phyloP scores from a whole-genome alignment of 2,329 filamentous ascomycete genomes.

The Epichloe uncinata region DNA sequence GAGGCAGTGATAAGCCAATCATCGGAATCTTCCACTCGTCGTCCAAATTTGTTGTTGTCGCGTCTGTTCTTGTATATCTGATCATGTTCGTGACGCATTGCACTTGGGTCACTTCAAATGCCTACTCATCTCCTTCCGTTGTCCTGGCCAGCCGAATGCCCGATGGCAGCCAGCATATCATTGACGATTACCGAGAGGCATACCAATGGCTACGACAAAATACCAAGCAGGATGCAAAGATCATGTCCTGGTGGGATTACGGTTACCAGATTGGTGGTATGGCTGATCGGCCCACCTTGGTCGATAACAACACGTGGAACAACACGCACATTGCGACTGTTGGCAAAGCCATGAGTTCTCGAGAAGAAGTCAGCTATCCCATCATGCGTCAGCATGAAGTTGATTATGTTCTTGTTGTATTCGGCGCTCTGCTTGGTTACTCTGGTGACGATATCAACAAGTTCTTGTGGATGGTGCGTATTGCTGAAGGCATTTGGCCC shows the following conservation, averaged over 20 bases:
- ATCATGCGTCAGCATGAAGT: conserved; percentile 98
- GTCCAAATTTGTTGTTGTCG: conserved; percentile 69
- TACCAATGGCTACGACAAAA: conserved; percentile 99
- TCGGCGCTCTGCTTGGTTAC: conserved; percentile 90
- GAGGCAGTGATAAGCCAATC: conserved; percentile 56
- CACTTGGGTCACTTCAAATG: conserved; percentile 98
- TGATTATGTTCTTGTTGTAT: conserved; percentile 96
- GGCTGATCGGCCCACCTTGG: conserved; percentile 91
- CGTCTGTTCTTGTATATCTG: conserved; percentile 63
- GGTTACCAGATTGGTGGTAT: conserved; percentile 99
- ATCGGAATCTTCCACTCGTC: conserved; percentile 73
- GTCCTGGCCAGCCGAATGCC: conserved; percentile 85
- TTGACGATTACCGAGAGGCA: conserved; percentile 97
- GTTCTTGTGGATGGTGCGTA: conserved; percentile 99
- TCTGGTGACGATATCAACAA: conserved; percentile 99
- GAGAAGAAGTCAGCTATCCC: conserved; percentile 94
- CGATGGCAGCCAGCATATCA: conserved; percentile 94
- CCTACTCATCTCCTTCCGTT: conserved; percentile 95
- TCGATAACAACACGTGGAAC: conserved; percentile 99
- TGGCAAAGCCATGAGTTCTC: conserved; percentile 95
- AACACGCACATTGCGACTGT: conserved; percentile 99
- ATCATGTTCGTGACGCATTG: conserved; percentile 93
- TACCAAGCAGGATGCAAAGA: conserved; percentile 85
- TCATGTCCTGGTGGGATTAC: conserved; percentile 99
- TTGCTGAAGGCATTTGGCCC: conserved; percentile 99